These are phyloP conservation scores for Aspergillus pseudoglaucus DNA, from an alignment of 2,329 filamentous ascomycete species.

Conservation along the genomic window DNA sequence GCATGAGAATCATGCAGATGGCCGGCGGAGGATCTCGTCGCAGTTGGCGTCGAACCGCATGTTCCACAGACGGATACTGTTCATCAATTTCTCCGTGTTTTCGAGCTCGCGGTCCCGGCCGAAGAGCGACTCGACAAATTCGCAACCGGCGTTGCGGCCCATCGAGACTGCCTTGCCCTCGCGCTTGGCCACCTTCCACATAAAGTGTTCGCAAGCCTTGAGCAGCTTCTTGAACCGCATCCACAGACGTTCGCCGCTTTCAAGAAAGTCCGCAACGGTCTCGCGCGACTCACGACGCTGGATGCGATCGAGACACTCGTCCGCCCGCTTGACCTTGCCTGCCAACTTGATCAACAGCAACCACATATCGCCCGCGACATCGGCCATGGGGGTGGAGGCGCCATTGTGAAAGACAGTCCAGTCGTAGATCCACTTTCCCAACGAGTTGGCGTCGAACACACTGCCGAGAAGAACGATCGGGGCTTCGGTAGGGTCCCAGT, in stretches of 20 bases:
- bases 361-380: slow-evolving; percentile 93
- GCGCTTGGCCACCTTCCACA: slow-evolving; percentile 81
- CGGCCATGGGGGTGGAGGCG: slow-evolving; percentile 72
- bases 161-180: slow-evolving; percentile 66
- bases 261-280: slow-evolving; percentile 83
- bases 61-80: slow-evolving; percentile 78
- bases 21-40: slow-evolving; percentile 69
- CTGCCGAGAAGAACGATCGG: slow-evolving; percentile 91
- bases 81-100: slow-evolving; percentile 89
- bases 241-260: slow-evolving; percentile 79
- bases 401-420: slow-evolving; percentile 94
- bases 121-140: slow-evolving; percentile 95
- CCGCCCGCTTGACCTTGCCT: slow-evolving; percentile 86
- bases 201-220: slow-evolving; percentile 86
- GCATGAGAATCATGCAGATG: slow-evolving; percentile 31
- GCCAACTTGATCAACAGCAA: slow-evolving; percentile 87
- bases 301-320: slow-evolving; percentile 68
- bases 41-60: slow-evolving; percentile 95
- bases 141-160: slow-evolving; percentile 84
- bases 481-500: slow-evolving; percentile 93
- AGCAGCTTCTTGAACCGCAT: slow-evolving; percentile 78
- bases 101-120: slow-evolving; percentile 84
- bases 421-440: slow-evolving; percentile 99
- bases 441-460: slow-evolving; percentile 93
- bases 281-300: slow-evolving; percentile 67